Evolutionary conservation across 2,329 filamentous ascomycete genomes (phyloP), one percentile per base, ranked within the genome.

Genomic region (Mycosphaerelloides madeirae): DNA sequence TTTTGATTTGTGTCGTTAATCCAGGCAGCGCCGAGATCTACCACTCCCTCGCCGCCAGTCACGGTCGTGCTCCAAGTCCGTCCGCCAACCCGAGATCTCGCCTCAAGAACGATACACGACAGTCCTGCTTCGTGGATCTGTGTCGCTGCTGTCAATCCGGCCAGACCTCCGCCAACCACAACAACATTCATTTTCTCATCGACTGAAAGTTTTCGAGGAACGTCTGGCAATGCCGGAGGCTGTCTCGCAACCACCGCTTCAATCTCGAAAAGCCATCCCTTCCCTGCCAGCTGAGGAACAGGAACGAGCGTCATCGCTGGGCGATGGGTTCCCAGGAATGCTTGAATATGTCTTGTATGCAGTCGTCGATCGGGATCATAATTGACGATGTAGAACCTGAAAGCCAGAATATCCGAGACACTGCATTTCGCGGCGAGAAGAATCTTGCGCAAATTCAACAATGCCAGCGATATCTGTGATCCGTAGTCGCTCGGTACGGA

Each of bases 21-120:
- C 78, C 78, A 81, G 0, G 74, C 75, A 0, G 76, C 78, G 1
- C 78, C 78, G 0, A 78, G 50, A n/a, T 81, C 78, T 2, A 72
- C 63, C 0, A 61, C 45, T 0, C 70, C 71, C 2, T 58, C 60
- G 13, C 53, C 65, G 12, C 15, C 58, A 42, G 58, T 48, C 12
- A 63, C 44, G 1, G 61, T 56, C 3, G 61, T 49, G 6, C 65
- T 71, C 61, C 65, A 73, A 0, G 71, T 74, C 55, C 77, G 77
- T 64, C 60, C 60, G 13, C 59, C 60, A 2, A 62, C 57, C 8
- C 58, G 49, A 29, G 58, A 54, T 33, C 60, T 44, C 2, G 59
- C 60, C 46, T 63, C 59, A 6, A 63, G 49, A 3, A 62, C 43
- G 12, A 57, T 34, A 33, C 53, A 50, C 2, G 50, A 53, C 1